Conservation (phyloP, 2,329 filamentous ascomycete species). For the Diaporthe humulicola region DNA sequence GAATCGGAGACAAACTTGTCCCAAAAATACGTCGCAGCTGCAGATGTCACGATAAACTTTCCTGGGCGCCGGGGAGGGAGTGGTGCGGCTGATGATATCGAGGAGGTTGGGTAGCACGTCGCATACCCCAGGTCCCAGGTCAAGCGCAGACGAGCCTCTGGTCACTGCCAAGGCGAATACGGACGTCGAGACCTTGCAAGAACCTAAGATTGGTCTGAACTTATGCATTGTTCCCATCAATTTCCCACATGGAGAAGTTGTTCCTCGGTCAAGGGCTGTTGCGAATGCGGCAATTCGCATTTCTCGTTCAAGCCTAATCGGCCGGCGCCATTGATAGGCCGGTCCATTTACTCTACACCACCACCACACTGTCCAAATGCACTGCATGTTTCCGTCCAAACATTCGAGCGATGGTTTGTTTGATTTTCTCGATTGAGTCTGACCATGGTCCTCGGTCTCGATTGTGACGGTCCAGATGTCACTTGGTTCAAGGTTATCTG, state of each 20-base stretch:
- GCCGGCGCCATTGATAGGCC: conserved; percentile 1
- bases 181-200: background rate
- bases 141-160: background rate
- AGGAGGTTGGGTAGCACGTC: background rate
- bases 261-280: background rate
- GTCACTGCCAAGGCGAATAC: background rate
- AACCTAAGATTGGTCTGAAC: background rate
- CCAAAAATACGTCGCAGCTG: background rate
- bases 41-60: background rate
- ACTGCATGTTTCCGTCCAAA: conserved; percentile 22
- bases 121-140: background rate
- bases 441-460: background rate
- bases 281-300: conserved; percentile 6
- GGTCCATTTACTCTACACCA: background rate
- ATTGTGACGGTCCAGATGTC: conserved; percentile 6
- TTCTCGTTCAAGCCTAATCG: background rate
- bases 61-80: background rate
- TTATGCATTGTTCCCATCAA: background rate
- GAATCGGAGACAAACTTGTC: background rate
- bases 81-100: conserved; percentile 4
- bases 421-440: background rate
- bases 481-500: background rate
- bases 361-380: background rate
- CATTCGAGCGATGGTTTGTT: background rate
- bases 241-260: conserved; percentile 11